A percentile compares a stretch with the other conserved stretches of the same genome.
These are phyloP conservation scores for Phylloporus sp. DNA, from an alignment of 768 basidiomycete genomes.

Conservation along the genomic window DNA sequence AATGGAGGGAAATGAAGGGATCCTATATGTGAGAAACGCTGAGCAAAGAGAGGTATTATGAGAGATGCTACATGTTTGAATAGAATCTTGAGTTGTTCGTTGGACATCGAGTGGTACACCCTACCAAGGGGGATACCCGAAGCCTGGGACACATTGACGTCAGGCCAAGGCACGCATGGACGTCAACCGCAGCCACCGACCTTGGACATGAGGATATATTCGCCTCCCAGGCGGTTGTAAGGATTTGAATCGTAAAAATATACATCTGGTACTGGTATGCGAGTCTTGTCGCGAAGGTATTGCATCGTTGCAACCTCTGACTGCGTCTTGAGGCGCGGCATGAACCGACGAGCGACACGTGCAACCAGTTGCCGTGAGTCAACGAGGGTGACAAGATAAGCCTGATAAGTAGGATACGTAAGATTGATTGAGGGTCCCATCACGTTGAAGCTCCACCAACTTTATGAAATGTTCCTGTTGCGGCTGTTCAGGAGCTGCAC, in stretches of 20 bases:
- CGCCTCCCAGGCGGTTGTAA: constrained; percentile 77
- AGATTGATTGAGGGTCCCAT: not conserved
- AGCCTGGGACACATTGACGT: constrained; percentile 42
- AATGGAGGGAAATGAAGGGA: constrained; percentile 51
- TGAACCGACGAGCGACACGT: constrained; percentile 77
- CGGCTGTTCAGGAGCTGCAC: not conserved
- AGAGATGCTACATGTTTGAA: constrained; percentile 65
- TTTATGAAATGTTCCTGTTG: constrained; percentile 80
- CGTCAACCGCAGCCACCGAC: constrained; percentile 35
- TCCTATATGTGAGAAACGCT: constrained; percentile 71
- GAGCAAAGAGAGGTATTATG: constrained; percentile 68
- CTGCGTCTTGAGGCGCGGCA: constrained; percentile 82
- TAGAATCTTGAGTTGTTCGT: constrained; percentile 57
- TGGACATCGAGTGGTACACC: constrained; percentile 66
- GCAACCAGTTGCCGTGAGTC: constrained; percentile 64
- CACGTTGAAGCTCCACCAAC: constrained; percentile 30
- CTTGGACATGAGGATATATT: constrained; percentile 86
- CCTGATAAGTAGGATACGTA: constrained; percentile 38
- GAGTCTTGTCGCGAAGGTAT: constrained; percentile 68
- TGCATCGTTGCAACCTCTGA: constrained; percentile 83
- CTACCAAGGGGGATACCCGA: constrained; percentile 64
- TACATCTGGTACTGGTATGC: constrained; percentile 68
- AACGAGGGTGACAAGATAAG: constrained; percentile 66
- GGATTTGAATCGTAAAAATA: constrained; percentile 80
- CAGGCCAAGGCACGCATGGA: constrained; percentile 1